Evolutionary conservation across 2,329 filamentous ascomycete genomes (phyloP).

Genomic region (Sclerotinia sclerotiorum): DNA sequence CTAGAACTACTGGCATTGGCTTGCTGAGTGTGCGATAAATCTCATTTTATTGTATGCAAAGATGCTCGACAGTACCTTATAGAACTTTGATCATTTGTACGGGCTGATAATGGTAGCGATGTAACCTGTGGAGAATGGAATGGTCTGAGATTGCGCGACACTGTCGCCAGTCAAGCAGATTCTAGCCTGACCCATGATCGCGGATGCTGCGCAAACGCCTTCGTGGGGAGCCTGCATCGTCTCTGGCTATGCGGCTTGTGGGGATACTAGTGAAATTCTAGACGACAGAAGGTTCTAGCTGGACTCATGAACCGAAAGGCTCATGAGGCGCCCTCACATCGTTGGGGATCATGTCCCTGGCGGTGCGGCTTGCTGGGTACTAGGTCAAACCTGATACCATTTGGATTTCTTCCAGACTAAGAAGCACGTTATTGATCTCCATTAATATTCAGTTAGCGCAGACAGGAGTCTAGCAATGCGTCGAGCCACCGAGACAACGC

Average conservation of each 20-base stretch:
- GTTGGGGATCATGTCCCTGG: constrained; percentile 6
- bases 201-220: not conserved
- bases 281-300: constrained; percentile 5
- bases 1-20: constrained; percentile 9
- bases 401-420: constrained; percentile 6
- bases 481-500: not conserved
- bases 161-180: not conserved
- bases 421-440: constrained; percentile 9
- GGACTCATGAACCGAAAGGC: constrained; percentile 6
- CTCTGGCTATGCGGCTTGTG: constrained; percentile 8
- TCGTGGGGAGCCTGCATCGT: constrained; percentile 11
- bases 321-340: constrained; percentile 1
- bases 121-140: constrained; percentile 6
- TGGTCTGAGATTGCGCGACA: not conserved
- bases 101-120: constrained; percentile 17
- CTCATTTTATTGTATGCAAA: constrained; percentile 6
- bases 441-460: constrained; percentile 12
- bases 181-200: constrained; percentile 15
- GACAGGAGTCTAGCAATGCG: constrained; percentile 7
- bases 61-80: constrained; percentile 10
- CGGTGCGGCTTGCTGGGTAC: not conserved
- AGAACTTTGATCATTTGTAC: constrained; percentile 18
- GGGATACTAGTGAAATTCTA: constrained; percentile 14
- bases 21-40: constrained; percentile 12
- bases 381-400: not conserved